Evolutionary conservation across 2,329 filamentous ascomycete species (phyloP).

Genomic region (Penicillium sp.): DNA sequence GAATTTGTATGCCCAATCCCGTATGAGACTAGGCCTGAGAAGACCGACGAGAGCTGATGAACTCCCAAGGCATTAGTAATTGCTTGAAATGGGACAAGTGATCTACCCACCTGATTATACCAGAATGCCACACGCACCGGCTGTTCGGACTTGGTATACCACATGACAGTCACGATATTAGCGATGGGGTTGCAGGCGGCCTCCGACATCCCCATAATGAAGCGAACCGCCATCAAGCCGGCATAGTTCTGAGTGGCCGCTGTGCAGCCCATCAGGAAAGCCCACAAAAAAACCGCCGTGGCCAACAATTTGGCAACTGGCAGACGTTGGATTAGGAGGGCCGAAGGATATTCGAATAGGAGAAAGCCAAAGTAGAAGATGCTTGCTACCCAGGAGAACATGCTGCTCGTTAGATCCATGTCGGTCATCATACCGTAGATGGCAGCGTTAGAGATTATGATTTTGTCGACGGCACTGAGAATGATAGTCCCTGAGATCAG

Average conservation of each 20-base stretch:
- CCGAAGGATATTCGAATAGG: constrained; percentile 14
- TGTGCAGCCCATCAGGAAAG: constrained; percentile 9
- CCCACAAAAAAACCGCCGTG: constrained; percentile 12
- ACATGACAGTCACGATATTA: constrained; percentile 14
- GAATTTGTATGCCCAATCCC: constrained; percentile 36
- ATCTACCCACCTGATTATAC: no score
- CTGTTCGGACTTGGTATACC: constrained; percentile 16
- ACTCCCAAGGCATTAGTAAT: no score
- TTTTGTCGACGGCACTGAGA: constrained; percentile 32
- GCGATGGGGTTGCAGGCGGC: constrained; percentile 9
- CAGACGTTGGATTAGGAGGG: constrained; percentile 18
- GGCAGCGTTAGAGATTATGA: constrained; percentile 26
- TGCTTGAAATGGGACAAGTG: no score
- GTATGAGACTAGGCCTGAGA: constrained; percentile 35
- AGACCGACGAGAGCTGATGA: constrained; percentile 27
- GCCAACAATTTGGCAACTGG: constrained; percentile 8
- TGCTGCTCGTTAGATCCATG: constrained; percentile 22
- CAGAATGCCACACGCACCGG: constrained; percentile 15
- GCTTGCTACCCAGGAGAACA: constrained; percentile 21
- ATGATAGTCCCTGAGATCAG: constrained; percentile 26
- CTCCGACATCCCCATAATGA: constrained; percentile 16
- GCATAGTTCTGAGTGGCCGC: constrained; percentile 17
- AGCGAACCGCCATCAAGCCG: constrained; percentile 9
- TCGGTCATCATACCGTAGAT: constrained; percentile 18
- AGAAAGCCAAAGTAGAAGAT: constrained; percentile 21